Evolutionary conservation across 768 basidiomycete species (phyloP).

Genomic region (Russula virescens): DNA sequence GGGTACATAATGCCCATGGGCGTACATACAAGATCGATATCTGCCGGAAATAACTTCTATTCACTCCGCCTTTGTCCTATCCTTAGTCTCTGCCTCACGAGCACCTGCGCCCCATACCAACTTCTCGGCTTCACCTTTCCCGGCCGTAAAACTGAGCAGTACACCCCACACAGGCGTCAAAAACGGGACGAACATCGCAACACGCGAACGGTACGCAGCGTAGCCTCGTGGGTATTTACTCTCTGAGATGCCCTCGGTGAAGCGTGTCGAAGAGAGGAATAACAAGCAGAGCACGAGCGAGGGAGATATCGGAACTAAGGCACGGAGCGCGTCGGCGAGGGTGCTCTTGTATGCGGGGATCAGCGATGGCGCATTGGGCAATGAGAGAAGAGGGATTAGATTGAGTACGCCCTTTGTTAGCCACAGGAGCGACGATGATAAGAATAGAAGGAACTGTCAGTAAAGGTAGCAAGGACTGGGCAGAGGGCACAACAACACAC

Average conservation of each 20-base stretch:
- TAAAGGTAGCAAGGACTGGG: too few relatives aligned
- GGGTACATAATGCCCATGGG: too few relatives aligned
- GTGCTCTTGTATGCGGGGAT: constrained; percentile 25
- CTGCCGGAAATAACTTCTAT: not conserved
- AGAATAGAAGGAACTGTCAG: not conserved
- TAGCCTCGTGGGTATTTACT: constrained; percentile 72
- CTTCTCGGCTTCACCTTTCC: constrained; percentile 35
- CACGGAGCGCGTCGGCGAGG: constrained; percentile 26
- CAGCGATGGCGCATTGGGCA: constrained; percentile 24
- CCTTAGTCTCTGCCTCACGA: constrained; percentile 24
- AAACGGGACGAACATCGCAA: constrained; percentile 69
- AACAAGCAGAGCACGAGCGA: constrained; percentile 58
- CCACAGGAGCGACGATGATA: not conserved
- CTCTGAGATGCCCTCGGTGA: constrained; percentile 74
- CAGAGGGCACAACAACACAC: constrained; percentile 34
- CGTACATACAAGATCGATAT: too few relatives aligned
- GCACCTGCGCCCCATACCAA: constrained; percentile 37
- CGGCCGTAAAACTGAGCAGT: constrained; percentile 36
- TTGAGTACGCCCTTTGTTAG: constrained; percentile 56
- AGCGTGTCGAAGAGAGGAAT: constrained; percentile 71
- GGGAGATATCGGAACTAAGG: constrained; percentile 43
- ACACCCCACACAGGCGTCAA: constrained; percentile 42
- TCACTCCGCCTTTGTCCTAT: constrained; percentile 26
- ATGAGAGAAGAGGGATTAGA: constrained; percentile 55
- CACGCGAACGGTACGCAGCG: constrained; percentile 64